Conservation (phyloP, 2,329 filamentous ascomycete species). For the Diplodia corticola region DNA sequence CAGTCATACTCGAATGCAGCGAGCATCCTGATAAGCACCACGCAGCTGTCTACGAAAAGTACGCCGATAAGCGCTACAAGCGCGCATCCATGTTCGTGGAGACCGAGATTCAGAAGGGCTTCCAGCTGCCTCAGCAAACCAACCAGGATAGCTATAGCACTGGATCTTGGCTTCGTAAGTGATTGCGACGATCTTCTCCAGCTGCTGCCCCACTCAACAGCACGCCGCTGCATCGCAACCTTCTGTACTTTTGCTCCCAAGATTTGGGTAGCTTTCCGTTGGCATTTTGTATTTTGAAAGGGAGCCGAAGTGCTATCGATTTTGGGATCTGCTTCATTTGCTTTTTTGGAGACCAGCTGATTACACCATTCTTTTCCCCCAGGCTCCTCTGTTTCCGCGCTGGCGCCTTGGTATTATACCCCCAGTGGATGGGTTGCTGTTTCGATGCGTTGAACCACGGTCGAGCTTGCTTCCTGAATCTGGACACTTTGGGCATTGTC, state of each 20-base stretch:
- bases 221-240: background rate
- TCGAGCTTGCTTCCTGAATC: background rate
- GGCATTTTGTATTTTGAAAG: background rate
- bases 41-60: conserved; percentile 86
- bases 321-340: background rate
- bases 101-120: conserved; percentile 65
- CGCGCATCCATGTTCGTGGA: conserved; percentile 79
- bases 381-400: background rate
- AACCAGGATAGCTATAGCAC: conserved; percentile 30
- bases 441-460: background rate
- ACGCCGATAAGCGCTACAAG: conserved; percentile 84
- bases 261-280: background rate
- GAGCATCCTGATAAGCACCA: conserved; percentile 80
- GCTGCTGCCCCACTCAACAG: background rate
- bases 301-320: background rate
- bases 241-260: background rate
- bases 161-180: conserved; percentile 7
- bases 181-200: background rate
- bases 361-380: conserved; percentile 2
- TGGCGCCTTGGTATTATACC: conserved; percentile 7
- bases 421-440: background rate
- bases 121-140: conserved; percentile 48
- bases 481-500: conserved; percentile 6
- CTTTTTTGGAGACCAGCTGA: conserved; percentile 1
- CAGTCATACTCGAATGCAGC: conserved; percentile 84